Evolutionary conservation across 441 rosid genomes (phyloP).

Genomic region (Syzygium syzygioides): DNA sequence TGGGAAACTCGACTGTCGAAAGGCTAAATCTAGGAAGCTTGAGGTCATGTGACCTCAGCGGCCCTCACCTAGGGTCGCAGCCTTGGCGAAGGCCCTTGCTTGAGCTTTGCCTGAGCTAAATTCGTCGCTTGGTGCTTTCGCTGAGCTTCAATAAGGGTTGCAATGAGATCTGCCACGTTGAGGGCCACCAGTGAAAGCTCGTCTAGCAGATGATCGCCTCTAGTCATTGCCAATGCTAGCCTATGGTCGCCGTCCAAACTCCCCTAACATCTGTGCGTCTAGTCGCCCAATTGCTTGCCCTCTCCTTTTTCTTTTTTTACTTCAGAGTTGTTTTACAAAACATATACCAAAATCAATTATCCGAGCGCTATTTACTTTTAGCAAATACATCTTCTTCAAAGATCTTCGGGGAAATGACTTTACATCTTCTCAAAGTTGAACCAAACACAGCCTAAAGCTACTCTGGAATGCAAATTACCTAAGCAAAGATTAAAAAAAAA

Average conservation of each 20-base stretch:
- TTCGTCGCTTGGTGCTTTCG: not conserved
- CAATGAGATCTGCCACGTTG: not conserved
- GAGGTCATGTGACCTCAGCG: not conserved
- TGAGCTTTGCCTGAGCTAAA: not conserved
- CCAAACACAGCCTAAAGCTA: not conserved
- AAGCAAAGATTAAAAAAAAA: no score
- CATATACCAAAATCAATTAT: not conserved
- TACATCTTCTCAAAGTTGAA: not conserved
- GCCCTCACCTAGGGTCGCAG: not conserved
- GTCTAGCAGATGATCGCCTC: no score
- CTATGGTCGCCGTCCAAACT: no score
- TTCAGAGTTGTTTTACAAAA: not conserved
- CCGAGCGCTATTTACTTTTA: not conserved
- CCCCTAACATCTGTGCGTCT: not conserved
- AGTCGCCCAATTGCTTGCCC: not conserved
- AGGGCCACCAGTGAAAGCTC: no score
- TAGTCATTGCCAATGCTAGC: no score
- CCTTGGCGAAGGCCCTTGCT: not conserved
- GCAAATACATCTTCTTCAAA: not conserved
- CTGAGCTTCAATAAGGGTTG: not conserved
- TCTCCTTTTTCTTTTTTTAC: not conserved
- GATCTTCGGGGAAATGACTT: no score
- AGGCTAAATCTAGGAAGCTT: not conserved
- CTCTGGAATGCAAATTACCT: no score
- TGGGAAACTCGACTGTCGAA: no score